Evolutionary conservation across 1,139 yeast genomes (phyloP), one percentile per base, ranked within the genome.

Genomic region (Yamadazyma triangularis): DNA sequence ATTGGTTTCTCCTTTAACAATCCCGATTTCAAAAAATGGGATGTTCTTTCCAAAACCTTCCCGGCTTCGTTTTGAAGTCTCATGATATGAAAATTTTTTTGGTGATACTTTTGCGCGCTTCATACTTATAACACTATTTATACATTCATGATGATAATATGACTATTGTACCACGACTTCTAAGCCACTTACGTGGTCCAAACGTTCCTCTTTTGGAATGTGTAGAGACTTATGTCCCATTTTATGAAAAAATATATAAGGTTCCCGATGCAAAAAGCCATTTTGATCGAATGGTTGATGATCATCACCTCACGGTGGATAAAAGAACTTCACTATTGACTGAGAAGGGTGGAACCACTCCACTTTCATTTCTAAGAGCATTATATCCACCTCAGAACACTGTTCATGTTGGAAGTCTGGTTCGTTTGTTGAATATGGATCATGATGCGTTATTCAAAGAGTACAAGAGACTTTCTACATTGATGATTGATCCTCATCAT

Each of bases 31-130:
- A 86, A 60, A 47, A 77, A 78, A 31, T 81, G 79, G 2, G 93
- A 79, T 0, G 94, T 83, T 48, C 88, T 73, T 52, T 82, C 85
- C 31, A 87, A 70, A 13, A 88, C 85, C 36, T 75, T 73, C 24
- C 77, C 68, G 18, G 95, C 93, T 41, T 72, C 67, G 13, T 71
- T 70, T 50, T 81, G 87, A 36, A 79, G 65, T 65, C 76, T 80
- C 91, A 83, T 82, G n/a, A n/a, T n/a, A n/a, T n/a, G n/a, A n/a
- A n/a, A n/a, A n/a, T n/a, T n/a, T n/a, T n/a, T n/a, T n/a, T n/a
- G n/a, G n/a, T n/a, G n/a, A n/a, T n/a, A n/a, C n/a, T n/a, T n/a
- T n/a, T n/a, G n/a, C n/a, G n/a, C n/a, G n/a, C n/a, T n/a, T n/a
- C n/a, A n/a, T n/a, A n/a, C n/a, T n/a, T n/a, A n/a, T n/a, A n/a